These are phyloP conservation scores for Gossypium thurberi DNA, from an alignment of 345 rosid genomes.

Conservation along the genomic window DNA sequence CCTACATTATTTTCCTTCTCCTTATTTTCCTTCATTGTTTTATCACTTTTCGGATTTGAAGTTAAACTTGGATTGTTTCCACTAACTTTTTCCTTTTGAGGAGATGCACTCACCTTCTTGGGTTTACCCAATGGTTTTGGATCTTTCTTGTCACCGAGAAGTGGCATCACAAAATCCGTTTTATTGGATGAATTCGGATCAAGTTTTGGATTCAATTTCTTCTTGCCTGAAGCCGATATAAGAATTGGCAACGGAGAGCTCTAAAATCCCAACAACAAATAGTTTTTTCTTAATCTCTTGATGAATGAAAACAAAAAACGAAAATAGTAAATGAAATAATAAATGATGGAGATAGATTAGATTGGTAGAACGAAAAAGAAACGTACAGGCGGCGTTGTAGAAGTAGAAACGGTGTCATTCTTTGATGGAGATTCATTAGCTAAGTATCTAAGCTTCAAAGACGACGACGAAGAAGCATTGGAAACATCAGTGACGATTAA, in stretches of 20 bases:
- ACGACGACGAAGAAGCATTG: constrained; percentile 24
- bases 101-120: constrained; percentile 10
- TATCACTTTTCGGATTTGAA: not conserved
- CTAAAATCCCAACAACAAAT: constrained; percentile 22
- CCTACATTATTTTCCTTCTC: constrained; percentile 4
- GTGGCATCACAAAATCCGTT: constrained; percentile 18
- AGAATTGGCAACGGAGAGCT: constrained; percentile 27
- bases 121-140: constrained; percentile 12
- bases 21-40: constrained; percentile 17
- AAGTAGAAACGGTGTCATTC: constrained; percentile 19
- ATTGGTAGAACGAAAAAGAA: not conserved
- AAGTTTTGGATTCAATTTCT: constrained; percentile 16
- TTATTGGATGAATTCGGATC: constrained; percentile 20
- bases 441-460: constrained; percentile 24
- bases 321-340: not conserved
- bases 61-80: not conserved
- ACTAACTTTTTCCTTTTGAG: not conserved
- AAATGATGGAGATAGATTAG: not conserved
- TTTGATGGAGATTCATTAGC: constrained; percentile 23
- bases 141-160: constrained; percentile 19
- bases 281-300: not conserved
- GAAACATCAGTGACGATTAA: constrained; percentile 36
- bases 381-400: constrained; percentile 26
- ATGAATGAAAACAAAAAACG: constrained; percentile 10
- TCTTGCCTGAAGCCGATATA: not conserved